Conservation (phyloP, 2,329 filamentous ascomycete genomes). For the Thielaviopsis populi region DNA sequence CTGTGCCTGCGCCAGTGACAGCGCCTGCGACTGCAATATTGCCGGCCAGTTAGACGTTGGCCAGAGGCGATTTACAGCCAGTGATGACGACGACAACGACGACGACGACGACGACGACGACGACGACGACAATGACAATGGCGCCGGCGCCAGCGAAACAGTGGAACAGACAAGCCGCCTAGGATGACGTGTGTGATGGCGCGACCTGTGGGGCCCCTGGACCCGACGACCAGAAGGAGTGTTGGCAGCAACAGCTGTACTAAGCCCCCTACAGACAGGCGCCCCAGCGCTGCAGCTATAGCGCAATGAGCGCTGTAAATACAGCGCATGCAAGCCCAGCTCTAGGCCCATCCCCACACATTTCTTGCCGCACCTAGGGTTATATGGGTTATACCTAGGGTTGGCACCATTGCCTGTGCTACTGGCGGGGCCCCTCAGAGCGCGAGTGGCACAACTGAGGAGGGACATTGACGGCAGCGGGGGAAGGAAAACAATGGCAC, state of each 20-base stretch:
- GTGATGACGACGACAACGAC: neutral
- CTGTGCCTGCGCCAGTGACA: neutral
- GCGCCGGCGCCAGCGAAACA: neutral
- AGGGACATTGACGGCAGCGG: conserved; percentile 8
- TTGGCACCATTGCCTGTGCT: neutral
- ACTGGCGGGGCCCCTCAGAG: neutral
- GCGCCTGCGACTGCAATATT: neutral
- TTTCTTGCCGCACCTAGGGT: neutral
- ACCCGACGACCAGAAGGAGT: neutral
- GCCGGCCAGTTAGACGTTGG: neutral
- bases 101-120: neutral
- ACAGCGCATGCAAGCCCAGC: neutral
- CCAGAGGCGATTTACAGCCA: neutral
- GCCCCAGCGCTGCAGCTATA: neutral
- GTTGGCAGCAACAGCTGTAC: neutral
- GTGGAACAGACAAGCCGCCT: neutral
- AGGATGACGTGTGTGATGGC: neutral
- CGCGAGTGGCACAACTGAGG: conserved; percentile 10
- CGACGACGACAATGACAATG: neutral
- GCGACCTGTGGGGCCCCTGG: neutral
- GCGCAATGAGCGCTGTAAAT: neutral
- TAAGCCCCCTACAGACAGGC: neutral
- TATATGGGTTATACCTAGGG: neutral
- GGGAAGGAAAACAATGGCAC: neutral
- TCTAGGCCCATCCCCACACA: neutral